Base-by-base conservation (phyloP, 331 rosid genomes). In the Acacia pycnantha region DNA sequence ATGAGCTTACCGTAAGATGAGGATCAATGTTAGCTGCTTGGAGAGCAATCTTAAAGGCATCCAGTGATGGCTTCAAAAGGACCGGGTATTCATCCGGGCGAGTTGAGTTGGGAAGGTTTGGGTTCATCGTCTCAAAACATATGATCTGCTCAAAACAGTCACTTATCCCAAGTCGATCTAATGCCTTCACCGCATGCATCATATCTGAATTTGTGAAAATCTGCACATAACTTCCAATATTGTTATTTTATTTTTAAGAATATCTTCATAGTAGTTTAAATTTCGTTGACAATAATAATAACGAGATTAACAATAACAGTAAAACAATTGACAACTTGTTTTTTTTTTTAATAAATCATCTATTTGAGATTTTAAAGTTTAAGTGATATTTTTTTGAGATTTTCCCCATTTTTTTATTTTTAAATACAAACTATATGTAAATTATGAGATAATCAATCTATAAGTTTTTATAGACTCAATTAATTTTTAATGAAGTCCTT, bases 41-140 rank as follows among this genome's bases (percentile, higher is more conserved):
- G 1, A 95, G 80, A 0, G 96, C 91, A 19, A 93, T 86, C 35
- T 85, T 86, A 75, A 95, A 65, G 54, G 98, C 98, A 21, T 90
- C 90, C 48, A 43, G 82, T 5, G 98, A 95, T 24, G 98, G 98
- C 83, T 95, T 95, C 13, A 95, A 83, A 7, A 93, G 82, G 11
- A 95, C 86, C 2, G 98, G 98, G 47, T 89, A 86, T 80, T 95
- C 92, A 1, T 90, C 88, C 7, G 95, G 95, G 15, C 90, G 87
- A 33, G 86, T 87, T 8, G 95, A 73, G 26, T 78, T 53, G 0
- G 90, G 70, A 3, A 95, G 92, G 82, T 95, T 88, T 18, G 98
- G 97, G 88, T 95, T 95, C 83, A 95, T 85, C 0, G 97, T 93
- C 83, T 95, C 98, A 75, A 95, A 95, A 78, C 98, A 93, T 53